Percentiles rank a stretch among this genome's conserved stretches.
Evolutionary conservation across 371 early-diverging fungal species (phyloP).

Genomic region (Circinella umbellata): DNA sequence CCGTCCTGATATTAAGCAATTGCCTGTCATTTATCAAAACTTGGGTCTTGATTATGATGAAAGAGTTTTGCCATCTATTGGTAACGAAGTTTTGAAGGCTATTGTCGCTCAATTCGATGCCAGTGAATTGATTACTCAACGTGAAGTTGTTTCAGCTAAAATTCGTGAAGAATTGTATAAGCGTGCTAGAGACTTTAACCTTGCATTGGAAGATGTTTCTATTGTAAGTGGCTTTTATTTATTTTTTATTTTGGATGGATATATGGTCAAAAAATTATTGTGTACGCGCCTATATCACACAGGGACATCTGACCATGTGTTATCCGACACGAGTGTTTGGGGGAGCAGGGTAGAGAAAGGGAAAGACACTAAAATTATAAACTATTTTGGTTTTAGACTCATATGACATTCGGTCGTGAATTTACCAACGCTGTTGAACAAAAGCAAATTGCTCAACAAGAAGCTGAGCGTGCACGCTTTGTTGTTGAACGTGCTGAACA

Average conservation of each 20-base stretch:
- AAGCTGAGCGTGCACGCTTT: constrained; percentile 96
- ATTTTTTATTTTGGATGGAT: constrained; percentile 3
- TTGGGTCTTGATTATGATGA: constrained; percentile 98
- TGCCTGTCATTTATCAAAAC: constrained; percentile 88
- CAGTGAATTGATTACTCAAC: constrained; percentile 96
- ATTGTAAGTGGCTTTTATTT: constrained; percentile 64
- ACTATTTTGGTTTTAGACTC: constrained; percentile 64
- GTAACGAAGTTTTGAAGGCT: constrained; percentile 98
- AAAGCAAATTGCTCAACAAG: constrained; percentile 95
- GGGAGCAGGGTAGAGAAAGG: too few species aligned
- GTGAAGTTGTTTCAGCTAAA: constrained; percentile 93
- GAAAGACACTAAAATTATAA: background rate
- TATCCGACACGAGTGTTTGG: too few species aligned
- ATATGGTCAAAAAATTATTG: background rate
- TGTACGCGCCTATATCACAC: too few species aligned
- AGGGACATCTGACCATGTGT: too few species aligned
- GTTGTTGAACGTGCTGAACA: constrained; percentile 96
- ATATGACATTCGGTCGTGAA: constrained; percentile 96
- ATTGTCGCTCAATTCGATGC: constrained; percentile 99
- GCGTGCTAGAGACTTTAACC: constrained; percentile 94
- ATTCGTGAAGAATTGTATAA: constrained; percentile 94
- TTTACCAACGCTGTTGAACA: constrained; percentile 93
- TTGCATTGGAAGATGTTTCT: constrained; percentile 97
- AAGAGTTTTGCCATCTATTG: constrained; percentile 96
- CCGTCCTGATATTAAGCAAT: constrained; percentile 80